Percentiles rank a stretch among this genome's conserved stretches.
phyloP scores from a whole-genome alignment of 2,329 filamentous ascomycete genomes.

The Alternaria solani region DNA sequence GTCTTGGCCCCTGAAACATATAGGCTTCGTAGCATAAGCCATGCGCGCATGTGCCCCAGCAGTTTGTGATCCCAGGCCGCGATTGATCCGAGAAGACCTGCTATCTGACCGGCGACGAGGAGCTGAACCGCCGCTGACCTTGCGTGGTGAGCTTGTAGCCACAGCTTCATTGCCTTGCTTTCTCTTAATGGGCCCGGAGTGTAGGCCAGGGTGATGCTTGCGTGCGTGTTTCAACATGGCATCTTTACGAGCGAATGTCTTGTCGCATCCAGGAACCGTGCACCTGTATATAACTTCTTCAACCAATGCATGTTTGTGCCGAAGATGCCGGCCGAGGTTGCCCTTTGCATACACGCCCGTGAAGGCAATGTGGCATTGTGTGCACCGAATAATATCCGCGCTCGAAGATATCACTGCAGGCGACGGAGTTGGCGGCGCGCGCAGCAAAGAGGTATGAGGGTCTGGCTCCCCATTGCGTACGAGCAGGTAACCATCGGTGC shows the following conservation, averaged over 20 bases:
- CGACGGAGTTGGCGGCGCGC: neutral
- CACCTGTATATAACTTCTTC: constrained; percentile 6
- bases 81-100: neutral
- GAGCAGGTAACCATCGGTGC: neutral
- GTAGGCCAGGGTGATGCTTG: constrained; percentile 15
- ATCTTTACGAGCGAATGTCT: constrained; percentile 15
- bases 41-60: neutral
- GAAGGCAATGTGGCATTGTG: constrained; percentile 14
- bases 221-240: constrained; percentile 22
- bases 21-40: neutral
- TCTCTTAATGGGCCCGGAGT: constrained; percentile 2
- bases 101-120: neutral
- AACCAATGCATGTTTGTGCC: constrained; percentile 13
- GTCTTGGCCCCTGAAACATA: neutral
- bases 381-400: neutral
- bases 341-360: constrained; percentile 18
- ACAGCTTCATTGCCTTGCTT: neutral
- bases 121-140: neutral
- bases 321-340: constrained; percentile 19
- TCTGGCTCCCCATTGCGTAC: neutral
- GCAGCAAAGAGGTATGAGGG: neutral
- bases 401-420: neutral
- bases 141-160: neutral
- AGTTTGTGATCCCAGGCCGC: neutral
- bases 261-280: constrained; percentile 8